Evolutionary conservation across 768 basidiomycete genomes (phyloP).

Genomic region (Lentinula aciculospora): DNA sequence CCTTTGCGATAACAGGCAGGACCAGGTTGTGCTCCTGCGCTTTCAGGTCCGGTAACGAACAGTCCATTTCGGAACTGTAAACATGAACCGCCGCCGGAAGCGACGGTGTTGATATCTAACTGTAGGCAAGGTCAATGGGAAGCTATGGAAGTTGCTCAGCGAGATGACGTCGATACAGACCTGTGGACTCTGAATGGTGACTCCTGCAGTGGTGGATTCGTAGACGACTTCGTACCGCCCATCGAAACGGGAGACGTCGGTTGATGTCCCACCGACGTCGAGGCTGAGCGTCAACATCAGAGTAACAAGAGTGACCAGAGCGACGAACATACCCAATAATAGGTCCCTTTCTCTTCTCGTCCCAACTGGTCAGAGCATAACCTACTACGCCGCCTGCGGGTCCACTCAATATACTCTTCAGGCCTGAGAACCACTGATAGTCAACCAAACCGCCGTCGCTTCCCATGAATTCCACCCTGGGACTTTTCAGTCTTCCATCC

Average conservation of each 20-base stretch:
- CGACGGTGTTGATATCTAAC: slow-evolving; percentile 93
- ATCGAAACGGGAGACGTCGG: slow-evolving; percentile 90
- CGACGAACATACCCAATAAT: slow-evolving; percentile 68
- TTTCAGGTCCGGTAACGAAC: slow-evolving; percentile 88
- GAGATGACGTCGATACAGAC: slow-evolving; percentile 90
- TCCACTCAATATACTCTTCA: slow-evolving; percentile 90
- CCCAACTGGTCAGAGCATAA: slow-evolving; percentile 91
- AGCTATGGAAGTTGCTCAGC: not conserved
- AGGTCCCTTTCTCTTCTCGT: slow-evolving; percentile 58
- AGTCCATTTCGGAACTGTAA: slow-evolving; percentile 86
- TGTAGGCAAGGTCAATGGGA: slow-evolving; percentile 28
- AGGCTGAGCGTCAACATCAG: slow-evolving; percentile 36
- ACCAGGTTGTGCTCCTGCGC: slow-evolving; percentile 90
- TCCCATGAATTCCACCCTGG: slow-evolving; percentile 92
- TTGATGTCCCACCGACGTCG: slow-evolving; percentile 94
- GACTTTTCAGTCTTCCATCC: slow-evolving; percentile 51
- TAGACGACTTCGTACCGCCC: slow-evolving; percentile 91
- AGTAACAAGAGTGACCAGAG: not conserved
- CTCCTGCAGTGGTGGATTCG: slow-evolving; percentile 93
- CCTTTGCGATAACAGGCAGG: slow-evolving; percentile 86
- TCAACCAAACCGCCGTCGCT: slow-evolving; percentile 87
- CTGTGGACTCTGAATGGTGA: slow-evolving; percentile 88
- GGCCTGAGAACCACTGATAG: slow-evolving; percentile 78
- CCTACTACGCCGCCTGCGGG: slow-evolving; percentile 97
- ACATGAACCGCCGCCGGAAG: slow-evolving; percentile 91